These are phyloP conservation scores for Capsicum rhomboideum DNA, from an alignment of 257 asterid genomes.

Conservation along the genomic window DNA sequence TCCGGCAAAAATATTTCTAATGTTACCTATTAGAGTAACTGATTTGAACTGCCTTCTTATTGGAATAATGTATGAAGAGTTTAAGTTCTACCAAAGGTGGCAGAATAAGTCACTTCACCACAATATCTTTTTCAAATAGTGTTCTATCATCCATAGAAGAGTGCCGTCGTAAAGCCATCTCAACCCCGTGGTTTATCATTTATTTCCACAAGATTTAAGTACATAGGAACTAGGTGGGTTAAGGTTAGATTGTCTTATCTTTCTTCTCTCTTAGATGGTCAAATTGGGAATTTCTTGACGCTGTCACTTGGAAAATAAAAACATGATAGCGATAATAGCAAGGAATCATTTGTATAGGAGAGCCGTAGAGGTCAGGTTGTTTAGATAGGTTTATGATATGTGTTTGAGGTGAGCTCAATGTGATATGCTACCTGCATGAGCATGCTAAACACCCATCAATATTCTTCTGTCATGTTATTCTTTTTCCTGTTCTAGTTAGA, in stretches of 20 bases:
- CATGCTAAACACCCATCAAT: background rate
- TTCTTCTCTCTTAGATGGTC: background rate
- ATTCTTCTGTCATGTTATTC: background rate
- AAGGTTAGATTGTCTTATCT: background rate
- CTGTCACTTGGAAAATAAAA: background rate
- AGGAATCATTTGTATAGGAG: background rate
- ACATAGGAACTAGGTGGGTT: background rate
- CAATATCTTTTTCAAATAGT: background rate
- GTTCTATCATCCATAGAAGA: background rate
- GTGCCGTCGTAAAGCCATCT: background rate
- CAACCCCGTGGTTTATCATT: background rate
- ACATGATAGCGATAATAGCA: background rate
- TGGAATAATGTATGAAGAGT: background rate
- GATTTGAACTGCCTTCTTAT: background rate
- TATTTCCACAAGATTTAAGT: background rate
- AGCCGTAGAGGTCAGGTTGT: background rate
- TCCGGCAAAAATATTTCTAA: background rate
- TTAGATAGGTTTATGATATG: background rate
- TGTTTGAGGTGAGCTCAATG: background rate
- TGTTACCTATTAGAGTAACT: background rate
- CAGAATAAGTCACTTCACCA: background rate
- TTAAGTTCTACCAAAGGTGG: background rate
- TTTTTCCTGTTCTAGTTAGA: background rate
- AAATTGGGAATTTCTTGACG: background rate
- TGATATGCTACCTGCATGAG: background rate